Base-by-base conservation (phyloP, 2,329 filamentous ascomycete species). In the Arthroderma sp. region DNA sequence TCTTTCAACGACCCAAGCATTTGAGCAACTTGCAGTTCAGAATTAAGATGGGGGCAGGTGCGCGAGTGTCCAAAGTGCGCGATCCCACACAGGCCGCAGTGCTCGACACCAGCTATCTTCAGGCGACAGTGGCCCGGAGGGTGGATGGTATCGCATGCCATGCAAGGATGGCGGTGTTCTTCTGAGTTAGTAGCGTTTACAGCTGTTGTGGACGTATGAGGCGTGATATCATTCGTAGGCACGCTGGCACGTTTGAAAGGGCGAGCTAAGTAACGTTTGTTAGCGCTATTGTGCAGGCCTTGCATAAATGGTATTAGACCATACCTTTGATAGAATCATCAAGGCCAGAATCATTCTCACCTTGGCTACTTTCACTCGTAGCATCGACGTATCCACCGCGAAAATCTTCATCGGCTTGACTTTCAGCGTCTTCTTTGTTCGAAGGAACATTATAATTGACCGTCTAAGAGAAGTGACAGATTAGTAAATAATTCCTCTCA, bases 61-160 rank as follows among this genome's bases (percentile, higher is more conserved):
- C 74, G 68, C 1, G 63, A 60, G 43, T 68, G 57, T 2, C 77
- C 78, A 50, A 68, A 75, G 55, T 82, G 78, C 1, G 75, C 74
- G 22, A 77, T 68, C 10, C 78, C 78, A 49, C 81, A 83, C 5
- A 83, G 68, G 5, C 72, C 72, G 58, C 81, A 85, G 52, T 72
- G 62, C 53, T 82, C 78, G 2, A 72, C 66, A 1, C 76, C 75
- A 6, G 73, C 71, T 4, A 68, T 51, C 56, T 78, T 80, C 30
- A 82, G 62, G 6, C 73, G 73, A 54, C 80, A 84, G 36, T 69
- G 66, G n/a, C 78, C 79, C 8, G 64, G 56, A 1, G 66, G 58
- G 56, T 83, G 80, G n/a, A 54, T 48, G 22, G 66, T 62, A 33
- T 61, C 59, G 58, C 80, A 83, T 8, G 72, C 74, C 1, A 65